Evolutionary conservation across 2,329 filamentous ascomycete species (phyloP).

Genomic region (Ilyonectria destructans): DNA sequence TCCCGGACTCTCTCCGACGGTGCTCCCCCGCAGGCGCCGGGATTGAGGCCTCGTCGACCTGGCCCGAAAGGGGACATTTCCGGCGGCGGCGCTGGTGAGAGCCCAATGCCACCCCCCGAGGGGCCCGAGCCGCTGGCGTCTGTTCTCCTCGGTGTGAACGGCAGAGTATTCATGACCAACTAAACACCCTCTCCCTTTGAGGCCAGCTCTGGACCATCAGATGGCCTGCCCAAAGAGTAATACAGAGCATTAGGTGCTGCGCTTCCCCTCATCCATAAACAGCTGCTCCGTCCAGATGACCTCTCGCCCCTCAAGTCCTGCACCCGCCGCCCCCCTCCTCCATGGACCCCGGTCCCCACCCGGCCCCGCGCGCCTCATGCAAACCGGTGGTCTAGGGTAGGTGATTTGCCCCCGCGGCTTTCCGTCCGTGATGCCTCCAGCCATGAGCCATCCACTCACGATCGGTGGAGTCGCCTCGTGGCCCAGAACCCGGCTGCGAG

Average conservation of each 20-base stretch:
- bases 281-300: conserved; percentile 20
- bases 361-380: conserved; percentile 32
- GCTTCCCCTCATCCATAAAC: not conserved
- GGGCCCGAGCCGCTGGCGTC: not conserved
- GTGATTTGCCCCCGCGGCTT: conserved; percentile 20
- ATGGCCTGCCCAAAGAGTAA: not conserved
- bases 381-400: conserved; percentile 35
- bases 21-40: conserved; percentile 13
- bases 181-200: conserved; percentile 13
- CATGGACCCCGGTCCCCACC: conserved; percentile 19
- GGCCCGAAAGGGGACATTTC: conserved; percentile 41
- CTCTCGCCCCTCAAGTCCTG: not conserved
- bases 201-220: conserved; percentile 16
- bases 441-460: conserved; percentile 45
- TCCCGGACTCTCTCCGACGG: conserved; percentile 25
- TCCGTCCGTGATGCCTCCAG: conserved; percentile 23
- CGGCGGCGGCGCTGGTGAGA: conserved; percentile 33
- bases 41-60: conserved; percentile 12
- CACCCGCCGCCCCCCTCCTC: conserved; percentile 21
- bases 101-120: conserved; percentile 20
- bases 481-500: conserved; percentile 28
- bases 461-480: conserved; percentile 48
- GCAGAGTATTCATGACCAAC: conserved; percentile 16
- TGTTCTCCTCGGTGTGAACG: not conserved
- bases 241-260: not conserved